phyloP scores from a whole-genome alignment of 2,329 filamentous ascomycete species.

The Tolypocladium ovalisporum region DNA sequence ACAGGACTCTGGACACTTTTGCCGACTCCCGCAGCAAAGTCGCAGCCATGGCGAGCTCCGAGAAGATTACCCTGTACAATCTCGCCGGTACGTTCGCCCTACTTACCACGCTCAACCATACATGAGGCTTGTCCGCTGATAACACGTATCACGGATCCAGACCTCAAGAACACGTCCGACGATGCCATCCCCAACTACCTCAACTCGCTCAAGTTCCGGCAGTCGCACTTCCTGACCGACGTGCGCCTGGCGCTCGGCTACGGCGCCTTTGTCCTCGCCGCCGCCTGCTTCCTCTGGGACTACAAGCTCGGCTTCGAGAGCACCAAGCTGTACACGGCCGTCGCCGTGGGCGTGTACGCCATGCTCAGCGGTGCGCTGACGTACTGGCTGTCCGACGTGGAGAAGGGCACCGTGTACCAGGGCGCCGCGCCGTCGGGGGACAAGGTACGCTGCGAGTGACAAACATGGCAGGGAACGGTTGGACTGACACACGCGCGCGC shows the following conservation, averaged over 20 bases:
- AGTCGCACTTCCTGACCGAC: slow-evolving; percentile 72
- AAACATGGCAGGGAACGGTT: background rate
- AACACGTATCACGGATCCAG: slow-evolving; percentile 32
- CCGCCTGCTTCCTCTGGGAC: slow-evolving; percentile 80
- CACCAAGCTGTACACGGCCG: slow-evolving; percentile 71
- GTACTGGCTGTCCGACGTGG: slow-evolving; percentile 74
- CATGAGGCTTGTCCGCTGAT: background rate
- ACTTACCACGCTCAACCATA: background rate
- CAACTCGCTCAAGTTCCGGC: slow-evolving; percentile 73
- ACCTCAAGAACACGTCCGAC: slow-evolving; percentile 94
- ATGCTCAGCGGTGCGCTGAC: slow-evolving; percentile 68
- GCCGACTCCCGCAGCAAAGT: background rate
- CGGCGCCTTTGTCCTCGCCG: slow-evolving; percentile 67
- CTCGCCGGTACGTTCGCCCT: slow-evolving; percentile 42
- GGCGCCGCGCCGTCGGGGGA: slow-evolving; percentile 57
- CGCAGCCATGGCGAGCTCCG: slow-evolving; percentile 24
- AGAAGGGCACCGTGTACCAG: slow-evolving; percentile 72
- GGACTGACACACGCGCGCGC: background rate
- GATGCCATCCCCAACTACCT: slow-evolving; percentile 92
- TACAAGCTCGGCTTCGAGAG: slow-evolving; percentile 82
- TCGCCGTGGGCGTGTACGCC: slow-evolving; percentile 71
- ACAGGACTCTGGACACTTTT: background rate
- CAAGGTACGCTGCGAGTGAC: slow-evolving; percentile 38
- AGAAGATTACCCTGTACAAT: slow-evolving; percentile 57
- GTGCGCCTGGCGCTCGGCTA: slow-evolving; percentile 79